Evolutionary conservation across 2,329 filamentous ascomycete species (phyloP).

Genomic region (Colletotrichum tamarilloi): DNA sequence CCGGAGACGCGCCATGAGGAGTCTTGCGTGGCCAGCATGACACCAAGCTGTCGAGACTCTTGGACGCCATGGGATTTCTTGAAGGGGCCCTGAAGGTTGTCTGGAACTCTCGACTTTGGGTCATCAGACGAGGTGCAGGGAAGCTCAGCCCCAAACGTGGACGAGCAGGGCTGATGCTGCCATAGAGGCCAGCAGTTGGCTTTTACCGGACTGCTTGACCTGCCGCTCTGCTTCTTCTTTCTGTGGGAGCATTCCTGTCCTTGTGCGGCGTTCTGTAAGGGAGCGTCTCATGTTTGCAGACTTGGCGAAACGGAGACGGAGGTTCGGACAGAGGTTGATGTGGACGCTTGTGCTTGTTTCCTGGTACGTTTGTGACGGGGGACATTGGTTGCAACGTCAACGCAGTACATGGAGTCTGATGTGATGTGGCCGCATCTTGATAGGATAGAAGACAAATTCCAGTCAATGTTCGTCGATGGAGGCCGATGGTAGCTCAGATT

Average conservation of each 20-base stretch:
- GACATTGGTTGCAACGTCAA: too few species aligned
- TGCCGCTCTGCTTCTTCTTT: too few species aligned
- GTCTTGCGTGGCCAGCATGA: slow-evolving; percentile 19
- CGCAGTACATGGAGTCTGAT: background rate
- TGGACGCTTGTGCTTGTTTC: slow-evolving; percentile 1
- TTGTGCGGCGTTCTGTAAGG: background rate
- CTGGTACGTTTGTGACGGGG: background rate
- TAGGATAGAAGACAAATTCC: background rate
- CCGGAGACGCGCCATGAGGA: slow-evolving; percentile 11
- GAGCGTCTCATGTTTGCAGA: slow-evolving; percentile 17
- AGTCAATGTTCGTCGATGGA: background rate
- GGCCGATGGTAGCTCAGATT: too few species aligned
- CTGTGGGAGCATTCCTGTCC: too few species aligned
- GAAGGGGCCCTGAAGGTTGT: background rate
- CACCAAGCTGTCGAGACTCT: background rate
- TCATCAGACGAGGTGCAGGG: slow-evolving; percentile 23
- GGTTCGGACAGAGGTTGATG: slow-evolving; percentile 8
- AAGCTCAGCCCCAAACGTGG: slow-evolving; percentile 33
- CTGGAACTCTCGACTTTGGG: slow-evolving; percentile 7
- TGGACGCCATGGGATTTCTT: background rate
- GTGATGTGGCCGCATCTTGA: background rate
- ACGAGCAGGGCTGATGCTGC: slow-evolving; percentile 24
- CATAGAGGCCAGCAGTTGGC: background rate
- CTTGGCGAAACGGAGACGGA: slow-evolving; percentile 27
- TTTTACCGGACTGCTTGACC: background rate